A percentile compares a stretch with the other conserved stretches of the same genome.
Evolutionary conservation across 2,329 filamentous ascomycete genomes (phyloP).

Genomic region (Ceratocystis destructans): DNA sequence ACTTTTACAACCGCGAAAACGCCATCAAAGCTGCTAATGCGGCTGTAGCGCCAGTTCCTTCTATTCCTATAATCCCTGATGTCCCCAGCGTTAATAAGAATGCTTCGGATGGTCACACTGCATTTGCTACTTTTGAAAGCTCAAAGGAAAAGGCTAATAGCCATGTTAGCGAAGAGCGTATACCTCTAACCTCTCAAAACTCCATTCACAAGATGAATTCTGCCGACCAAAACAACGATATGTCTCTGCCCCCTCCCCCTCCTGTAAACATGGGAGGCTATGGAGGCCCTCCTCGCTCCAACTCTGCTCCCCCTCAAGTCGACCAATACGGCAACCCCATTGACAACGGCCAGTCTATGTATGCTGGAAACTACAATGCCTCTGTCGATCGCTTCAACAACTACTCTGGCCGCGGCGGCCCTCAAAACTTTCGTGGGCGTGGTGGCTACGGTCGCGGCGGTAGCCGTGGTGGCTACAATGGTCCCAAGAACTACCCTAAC

Average conservation of each 20-base stretch:
- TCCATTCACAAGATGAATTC: conserved; percentile 42
- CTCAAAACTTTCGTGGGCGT: conserved; percentile 34
- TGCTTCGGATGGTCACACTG: conserved; percentile 34
- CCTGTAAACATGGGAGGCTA: conserved; percentile 26
- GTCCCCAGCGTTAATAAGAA: conserved; percentile 25
- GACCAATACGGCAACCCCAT: conserved; percentile 55
- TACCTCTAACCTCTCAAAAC: conserved; percentile 54
- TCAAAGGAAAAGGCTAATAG: conserved; percentile 38
- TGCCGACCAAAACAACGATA: conserved; percentile 4
- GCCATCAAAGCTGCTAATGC: conserved; percentile 36
- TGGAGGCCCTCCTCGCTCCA: conserved; percentile 28
- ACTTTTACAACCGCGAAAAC: conserved; percentile 65
- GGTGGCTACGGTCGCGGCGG: conserved; percentile 36
- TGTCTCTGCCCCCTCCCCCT: conserved; percentile 1
- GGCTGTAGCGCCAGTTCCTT: conserved; percentile 34
- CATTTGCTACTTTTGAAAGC: conserved; percentile 54
- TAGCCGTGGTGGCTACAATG: conserved; percentile 38
- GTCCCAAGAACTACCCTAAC: conserved; percentile 20
- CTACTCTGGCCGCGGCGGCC: conserved; percentile 38
- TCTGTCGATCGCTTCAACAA: conserved; percentile 37
- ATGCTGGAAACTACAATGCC: conserved; percentile 21
- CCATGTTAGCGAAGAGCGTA: conserved; percentile 51
- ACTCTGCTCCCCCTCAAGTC: conserved; percentile 28
- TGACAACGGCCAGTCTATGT: conserved; percentile 18
- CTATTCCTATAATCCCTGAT: conserved; percentile 31